phyloP scores from a whole-genome alignment of 176 grass and related monocot genomes.

The Elaeis guineensis region DNA sequence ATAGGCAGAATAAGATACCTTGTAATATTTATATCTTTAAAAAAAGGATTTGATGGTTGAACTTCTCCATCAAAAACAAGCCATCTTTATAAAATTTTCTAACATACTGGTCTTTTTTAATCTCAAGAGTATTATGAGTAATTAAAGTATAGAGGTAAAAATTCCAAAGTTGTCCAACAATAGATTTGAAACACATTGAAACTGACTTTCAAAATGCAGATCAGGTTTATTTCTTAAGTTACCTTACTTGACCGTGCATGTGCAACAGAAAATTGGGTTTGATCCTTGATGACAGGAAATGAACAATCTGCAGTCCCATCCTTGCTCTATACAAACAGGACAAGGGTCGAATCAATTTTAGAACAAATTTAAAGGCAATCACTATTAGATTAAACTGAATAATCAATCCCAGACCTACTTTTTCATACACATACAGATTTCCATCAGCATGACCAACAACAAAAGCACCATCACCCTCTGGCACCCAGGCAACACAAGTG shows the following conservation, averaged over 20 bases:
- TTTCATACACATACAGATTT: slow-evolving; percentile 94
- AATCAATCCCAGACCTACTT: slow-evolving; percentile 33
- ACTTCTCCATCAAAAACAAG: no score
- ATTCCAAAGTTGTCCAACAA: no score
- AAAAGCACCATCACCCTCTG: slow-evolving; percentile 66
- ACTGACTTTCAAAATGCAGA: no score
- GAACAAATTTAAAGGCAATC: slow-evolving; percentile 6
- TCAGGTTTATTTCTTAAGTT: slow-evolving; percentile 4
- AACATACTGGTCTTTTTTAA: no score
- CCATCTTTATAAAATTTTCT: no score
- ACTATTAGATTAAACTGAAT: slow-evolving; percentile 4
- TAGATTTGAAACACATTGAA: no score
- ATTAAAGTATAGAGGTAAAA: no score
- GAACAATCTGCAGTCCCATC: slow-evolving; percentile 88
- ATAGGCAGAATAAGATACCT: no score
- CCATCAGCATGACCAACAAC: slow-evolving; percentile 87
- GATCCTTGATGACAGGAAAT: slow-evolving; percentile 82
- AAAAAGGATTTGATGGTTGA: no score
- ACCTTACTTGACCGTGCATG: slow-evolving; percentile 94
- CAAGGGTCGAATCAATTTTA: background rate
- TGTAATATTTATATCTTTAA: no score
- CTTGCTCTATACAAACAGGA: slow-evolving; percentile 52
- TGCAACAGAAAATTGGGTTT: slow-evolving; percentile 64
- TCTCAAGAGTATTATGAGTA: no score
- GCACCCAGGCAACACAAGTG: slow-evolving; percentile 80